These are phyloP conservation scores for Haberlea rhodopensis DNA, from an alignment of 257 asterid genomes.

Conservation along the genomic window DNA sequence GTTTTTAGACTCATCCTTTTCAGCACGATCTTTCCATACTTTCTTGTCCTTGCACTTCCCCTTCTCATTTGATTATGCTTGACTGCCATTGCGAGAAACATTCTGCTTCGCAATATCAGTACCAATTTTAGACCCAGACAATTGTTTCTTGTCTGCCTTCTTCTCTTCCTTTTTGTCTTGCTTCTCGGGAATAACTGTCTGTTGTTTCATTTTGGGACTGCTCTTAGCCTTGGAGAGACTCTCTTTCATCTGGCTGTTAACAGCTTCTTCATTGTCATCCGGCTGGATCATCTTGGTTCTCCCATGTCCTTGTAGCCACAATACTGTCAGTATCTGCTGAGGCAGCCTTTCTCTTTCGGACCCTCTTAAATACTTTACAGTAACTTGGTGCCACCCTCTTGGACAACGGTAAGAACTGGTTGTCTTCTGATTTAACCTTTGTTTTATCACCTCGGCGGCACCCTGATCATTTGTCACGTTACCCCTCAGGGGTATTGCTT, in stretches of 20 bases:
- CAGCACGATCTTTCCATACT: conserved; percentile 38
- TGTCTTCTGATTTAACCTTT: conserved; percentile 37
- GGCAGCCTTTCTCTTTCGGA: conserved; percentile 57
- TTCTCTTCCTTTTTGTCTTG: conserved; percentile 44
- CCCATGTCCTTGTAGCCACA: conserved; percentile 38
- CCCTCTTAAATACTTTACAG: conserved; percentile 62
- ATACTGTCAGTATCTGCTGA: conserved; percentile 38
- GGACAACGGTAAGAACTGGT: conserved; percentile 31
- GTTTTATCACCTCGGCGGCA: conserved; percentile 40
- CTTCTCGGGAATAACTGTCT: conserved; percentile 23
- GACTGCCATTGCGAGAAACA: conserved; percentile 35
- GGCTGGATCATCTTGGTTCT: conserved; percentile 32
- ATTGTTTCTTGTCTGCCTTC: conserved; percentile 30
- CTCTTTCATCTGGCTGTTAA: conserved; percentile 27
- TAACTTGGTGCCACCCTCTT: conserved; percentile 50
- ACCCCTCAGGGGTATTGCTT: conserved; percentile 32
- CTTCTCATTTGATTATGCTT: conserved; percentile 39
- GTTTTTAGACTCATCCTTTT: conserved; percentile 41
- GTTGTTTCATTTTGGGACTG: conserved; percentile 32
- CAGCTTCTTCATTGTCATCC: conserved; percentile 36
- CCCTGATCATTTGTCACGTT: conserved; percentile 32
- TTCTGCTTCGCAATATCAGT: conserved; percentile 32
- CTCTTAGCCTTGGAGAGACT: conserved; percentile 27
- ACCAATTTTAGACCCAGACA: conserved; percentile 43
- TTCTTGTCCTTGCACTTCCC: conserved; percentile 44